These are phyloP conservation scores for Populus pruinosa DNA, from an alignment of 345 rosid genomes.

Conservation along the genomic window DNA sequence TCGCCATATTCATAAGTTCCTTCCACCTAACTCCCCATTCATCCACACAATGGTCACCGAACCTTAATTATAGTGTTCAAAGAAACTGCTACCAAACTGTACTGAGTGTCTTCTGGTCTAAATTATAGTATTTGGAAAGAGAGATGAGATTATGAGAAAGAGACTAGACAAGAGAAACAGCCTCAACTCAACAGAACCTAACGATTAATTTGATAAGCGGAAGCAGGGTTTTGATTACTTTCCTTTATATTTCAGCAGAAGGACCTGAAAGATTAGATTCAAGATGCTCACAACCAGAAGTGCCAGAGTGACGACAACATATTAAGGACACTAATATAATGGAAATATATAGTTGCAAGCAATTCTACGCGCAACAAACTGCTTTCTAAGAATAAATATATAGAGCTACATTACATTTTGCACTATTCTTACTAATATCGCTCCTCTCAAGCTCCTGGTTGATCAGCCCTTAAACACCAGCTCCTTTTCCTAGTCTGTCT, in stretches of 20 bases:
- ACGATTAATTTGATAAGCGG: neutral
- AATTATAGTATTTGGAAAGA: no score
- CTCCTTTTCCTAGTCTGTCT: conserved; percentile 58
- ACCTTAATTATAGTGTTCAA: neutral
- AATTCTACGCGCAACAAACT: neutral
- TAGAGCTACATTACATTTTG: conserved; percentile 8
- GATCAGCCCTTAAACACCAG: conserved; percentile 38
- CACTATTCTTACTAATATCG: neutral
- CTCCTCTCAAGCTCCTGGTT: neutral
- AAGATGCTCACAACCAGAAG: neutral
- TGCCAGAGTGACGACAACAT: neutral
- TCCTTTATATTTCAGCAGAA: neutral
- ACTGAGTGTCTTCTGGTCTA: neutral
- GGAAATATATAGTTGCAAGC: neutral
- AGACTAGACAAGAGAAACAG: no score
- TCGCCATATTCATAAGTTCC: neutral
- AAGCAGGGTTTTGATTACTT: neutral
- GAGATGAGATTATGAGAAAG: no score
- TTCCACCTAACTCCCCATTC: neutral
- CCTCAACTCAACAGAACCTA: neutral
- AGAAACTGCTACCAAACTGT: neutral
- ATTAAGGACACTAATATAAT: neutral
- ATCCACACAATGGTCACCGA: neutral
- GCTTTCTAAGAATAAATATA: conserved; percentile 7
- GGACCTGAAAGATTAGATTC: neutral